Percentiles rank a stretch among this genome's conserved stretches.
These are phyloP conservation scores for Chalciporus pseudorubinellus DNA, from an alignment of 768 basidiomycete species.

Conservation along the genomic window DNA sequence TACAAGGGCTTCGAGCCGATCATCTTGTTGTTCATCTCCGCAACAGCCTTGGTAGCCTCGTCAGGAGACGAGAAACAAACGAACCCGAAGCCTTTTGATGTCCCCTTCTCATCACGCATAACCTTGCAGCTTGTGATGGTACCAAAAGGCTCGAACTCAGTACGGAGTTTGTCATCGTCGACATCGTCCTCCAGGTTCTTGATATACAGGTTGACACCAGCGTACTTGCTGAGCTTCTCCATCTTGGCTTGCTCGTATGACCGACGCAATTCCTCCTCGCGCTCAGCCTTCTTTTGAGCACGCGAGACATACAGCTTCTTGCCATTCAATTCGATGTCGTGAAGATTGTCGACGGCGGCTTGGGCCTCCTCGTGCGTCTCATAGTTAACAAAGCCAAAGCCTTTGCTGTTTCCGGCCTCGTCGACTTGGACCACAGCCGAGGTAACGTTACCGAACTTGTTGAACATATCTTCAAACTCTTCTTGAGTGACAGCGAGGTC, in stretches of 20 bases:
- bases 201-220: constrained; percentile 98
- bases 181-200: constrained; percentile 99
- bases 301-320: constrained; percentile 93
- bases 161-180: constrained; percentile 94
- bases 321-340: constrained; percentile 82
- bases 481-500: constrained; percentile 80
- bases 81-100: constrained; percentile 96
- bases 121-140: constrained; percentile 98
- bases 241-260: constrained; percentile 94
- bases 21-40: constrained; percentile 99
- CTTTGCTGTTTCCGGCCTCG: constrained; percentile 90
- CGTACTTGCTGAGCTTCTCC: constrained; percentile 98
- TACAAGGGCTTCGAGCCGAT: constrained; percentile 98
- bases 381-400: constrained; percentile 98
- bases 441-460: constrained; percentile 75
- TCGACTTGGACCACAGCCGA: constrained; percentile 84
- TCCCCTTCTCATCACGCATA: constrained; percentile 95
- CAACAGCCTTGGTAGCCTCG: constrained; percentile 98
- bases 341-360: constrained; percentile 82
- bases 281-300: constrained; percentile 98
- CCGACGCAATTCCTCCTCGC: constrained; percentile 92
- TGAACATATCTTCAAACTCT: constrained; percentile 83
- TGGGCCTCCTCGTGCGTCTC: constrained; percentile 91
- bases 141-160: constrained; percentile 96
- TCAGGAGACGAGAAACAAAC: constrained; percentile 99